phyloP scores from a whole-genome alignment of 306 rosid genomes.

The Corylus americana region DNA sequence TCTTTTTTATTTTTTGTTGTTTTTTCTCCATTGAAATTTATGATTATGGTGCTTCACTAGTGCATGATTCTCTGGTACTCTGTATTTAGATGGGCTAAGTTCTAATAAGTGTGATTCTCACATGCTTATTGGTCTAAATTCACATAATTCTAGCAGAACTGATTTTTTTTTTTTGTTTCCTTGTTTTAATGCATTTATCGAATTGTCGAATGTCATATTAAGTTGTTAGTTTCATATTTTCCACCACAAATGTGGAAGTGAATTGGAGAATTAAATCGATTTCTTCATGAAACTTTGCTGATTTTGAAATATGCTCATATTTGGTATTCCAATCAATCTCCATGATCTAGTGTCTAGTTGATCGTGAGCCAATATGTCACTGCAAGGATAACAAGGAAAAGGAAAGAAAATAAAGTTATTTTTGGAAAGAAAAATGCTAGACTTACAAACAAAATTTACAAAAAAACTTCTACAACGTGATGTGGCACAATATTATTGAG shows the following conservation, averaged over 20 bases:
- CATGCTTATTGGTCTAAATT: background rate
- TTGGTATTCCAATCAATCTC: background rate
- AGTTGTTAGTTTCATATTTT: background rate
- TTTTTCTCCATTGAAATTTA: background rate
- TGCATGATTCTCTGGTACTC: background rate
- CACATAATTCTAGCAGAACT: background rate
- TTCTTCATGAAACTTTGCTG: background rate
- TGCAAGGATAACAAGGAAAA: background rate
- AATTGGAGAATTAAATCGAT: background rate
- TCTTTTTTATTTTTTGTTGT: background rate
- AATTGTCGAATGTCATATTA: background rate
- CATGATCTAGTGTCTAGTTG: background rate
- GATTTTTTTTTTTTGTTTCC: background rate
- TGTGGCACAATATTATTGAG: too few relatives aligned
- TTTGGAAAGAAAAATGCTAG: background rate
- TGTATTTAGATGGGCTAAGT: background rate
- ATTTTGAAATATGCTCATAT: background rate
- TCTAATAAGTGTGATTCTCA: background rate
- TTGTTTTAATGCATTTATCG: background rate
- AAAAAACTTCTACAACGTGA: too few relatives aligned
- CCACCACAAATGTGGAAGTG: background rate
- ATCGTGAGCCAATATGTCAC: background rate
- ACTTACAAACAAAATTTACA: too few relatives aligned
- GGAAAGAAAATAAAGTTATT: background rate
- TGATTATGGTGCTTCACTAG: background rate